Conservation (phyloP, 805 yeast genomes). For the Isabelozyma pseudorhagii region DNA sequence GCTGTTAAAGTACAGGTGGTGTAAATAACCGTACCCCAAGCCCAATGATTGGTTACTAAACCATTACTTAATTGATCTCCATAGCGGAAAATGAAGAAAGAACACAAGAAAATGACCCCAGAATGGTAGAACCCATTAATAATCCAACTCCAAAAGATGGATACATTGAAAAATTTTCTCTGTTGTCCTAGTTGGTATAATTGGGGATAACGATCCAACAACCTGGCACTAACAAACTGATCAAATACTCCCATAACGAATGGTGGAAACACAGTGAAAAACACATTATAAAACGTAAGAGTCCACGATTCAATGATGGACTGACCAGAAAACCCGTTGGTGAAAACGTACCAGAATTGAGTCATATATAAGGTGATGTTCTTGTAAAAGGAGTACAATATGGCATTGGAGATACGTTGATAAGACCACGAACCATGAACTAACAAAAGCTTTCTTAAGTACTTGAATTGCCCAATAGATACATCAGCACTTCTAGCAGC, state of each 20-base stretch:
- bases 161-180: conserved; percentile 83
- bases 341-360: conserved; percentile 96
- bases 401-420: conserved; percentile 89
- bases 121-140: conserved; percentile 94
- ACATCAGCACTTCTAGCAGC: conserved; percentile 98
- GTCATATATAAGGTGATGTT: conserved; percentile 95
- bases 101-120: conserved; percentile 73
- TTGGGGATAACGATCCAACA: conserved; percentile 89
- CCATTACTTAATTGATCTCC: conserved; percentile 71
- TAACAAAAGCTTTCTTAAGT: conserved; percentile 71
- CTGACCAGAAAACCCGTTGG: conserved; percentile 92
- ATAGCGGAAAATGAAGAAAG: conserved; percentile 62
- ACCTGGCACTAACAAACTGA: conserved; percentile 88
- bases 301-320: conserved; percentile 98
- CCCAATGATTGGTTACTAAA: conserved; percentile 80
- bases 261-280: conserved; percentile 94
- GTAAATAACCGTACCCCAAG: conserved; percentile 89
- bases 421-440: conserved; percentile 99
- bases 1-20: conserved; percentile 87
- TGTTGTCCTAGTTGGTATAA: conserved; percentile 87
- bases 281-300: conserved; percentile 88
- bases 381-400: conserved; percentile 91
- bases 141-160: conserved; percentile 97
- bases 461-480: conserved; percentile 93
- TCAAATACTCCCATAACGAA: conserved; percentile 95